Evolutionary conservation across 2,329 filamentous ascomycete genomes (phyloP), one percentile per base, ranked within the genome.

Genomic region (Cylindrodendrum hubeiense): DNA sequence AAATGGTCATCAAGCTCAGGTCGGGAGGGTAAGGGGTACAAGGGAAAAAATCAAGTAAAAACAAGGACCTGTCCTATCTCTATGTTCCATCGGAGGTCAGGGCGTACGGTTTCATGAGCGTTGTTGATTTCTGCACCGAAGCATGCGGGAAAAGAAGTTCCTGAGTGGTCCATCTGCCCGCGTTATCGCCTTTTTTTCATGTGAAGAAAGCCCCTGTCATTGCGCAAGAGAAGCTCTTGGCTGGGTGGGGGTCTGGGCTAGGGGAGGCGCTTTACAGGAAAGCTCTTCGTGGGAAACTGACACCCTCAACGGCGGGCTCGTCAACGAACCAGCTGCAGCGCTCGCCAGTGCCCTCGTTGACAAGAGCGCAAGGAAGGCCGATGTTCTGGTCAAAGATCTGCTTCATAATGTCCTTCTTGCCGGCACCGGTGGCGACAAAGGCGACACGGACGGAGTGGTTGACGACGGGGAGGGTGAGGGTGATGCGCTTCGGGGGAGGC

Each of bases 281-380:
- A 21, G 92, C 90, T 72, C 92, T 90, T 76, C 92, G 87, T 24
- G 95, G 93, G 77, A 93, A 98, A 66, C 86, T 84, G 13, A 99
- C 93, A 5, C 93, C 94, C 76, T 97, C 91, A 13, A 97, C 90
- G 50, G 96, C 95, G 5, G 92, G 85, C 75, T 90, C 87, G 78
- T 98, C 96, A 46, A 95, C 94, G 78, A 99, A 98, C 96, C 96
- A 99, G 82, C 90, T 96, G 76, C 94, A 94, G 74, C 94, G 91
- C 70, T 97, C 94, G 47, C 93, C 93, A 4, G 89, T 91, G 44
- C 88, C 89, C 74, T 93, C 89, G 79, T 99, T 99, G 75, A 99
- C 91, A 70, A 98, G 84, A 1, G 93, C 90, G 78, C 94, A 97
- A 2, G 96, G 96, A 65, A 98, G 84, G 37, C 88, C 90, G 2